phyloP scores from a whole-genome alignment of 2,329 filamentous ascomycete genomes.

The Venturia nashicola region DNA sequence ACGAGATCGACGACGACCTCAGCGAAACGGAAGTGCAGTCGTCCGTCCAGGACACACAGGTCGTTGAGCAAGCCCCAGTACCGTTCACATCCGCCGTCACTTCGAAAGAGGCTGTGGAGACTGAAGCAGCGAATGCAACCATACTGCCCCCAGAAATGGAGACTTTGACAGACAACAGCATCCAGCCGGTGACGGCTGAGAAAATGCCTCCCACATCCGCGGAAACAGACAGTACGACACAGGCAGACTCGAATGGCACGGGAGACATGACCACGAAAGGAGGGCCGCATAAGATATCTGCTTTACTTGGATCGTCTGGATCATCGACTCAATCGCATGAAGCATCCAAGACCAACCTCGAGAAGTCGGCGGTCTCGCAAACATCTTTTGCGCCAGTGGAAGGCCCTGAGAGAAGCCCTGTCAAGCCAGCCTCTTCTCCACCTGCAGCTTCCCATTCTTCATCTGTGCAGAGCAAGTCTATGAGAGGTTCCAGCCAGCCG shows the following conservation, averaged over 20 bases:
- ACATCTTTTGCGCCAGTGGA: neutral
- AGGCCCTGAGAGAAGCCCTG: neutral
- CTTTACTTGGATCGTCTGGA: neutral
- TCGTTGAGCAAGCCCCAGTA: neutral
- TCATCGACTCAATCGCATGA: neutral
- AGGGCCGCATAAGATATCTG: neutral
- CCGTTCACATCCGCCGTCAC: neutral
- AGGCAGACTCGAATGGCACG: neutral
- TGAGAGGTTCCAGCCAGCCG: neutral
- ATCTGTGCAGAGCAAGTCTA: neutral
- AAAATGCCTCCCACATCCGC: neutral
- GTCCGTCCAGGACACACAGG: neutral
- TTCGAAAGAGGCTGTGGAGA: neutral
- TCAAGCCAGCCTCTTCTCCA: neutral
- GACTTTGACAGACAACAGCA: neutral
- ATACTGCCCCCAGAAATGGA: neutral
- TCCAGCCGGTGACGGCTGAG: neutral
- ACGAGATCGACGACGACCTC: slow-evolving; percentile 18
- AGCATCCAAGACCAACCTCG: neutral
- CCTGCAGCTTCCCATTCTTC: slow-evolving; percentile 1
- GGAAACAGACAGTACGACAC: neutral
- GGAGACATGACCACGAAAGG: neutral
- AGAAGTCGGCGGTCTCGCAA: neutral
- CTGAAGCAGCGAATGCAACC: neutral
- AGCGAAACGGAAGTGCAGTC: neutral